Conservation (phyloP, 768 basidiomycete genomes). For the Terana coerulea region DNA sequence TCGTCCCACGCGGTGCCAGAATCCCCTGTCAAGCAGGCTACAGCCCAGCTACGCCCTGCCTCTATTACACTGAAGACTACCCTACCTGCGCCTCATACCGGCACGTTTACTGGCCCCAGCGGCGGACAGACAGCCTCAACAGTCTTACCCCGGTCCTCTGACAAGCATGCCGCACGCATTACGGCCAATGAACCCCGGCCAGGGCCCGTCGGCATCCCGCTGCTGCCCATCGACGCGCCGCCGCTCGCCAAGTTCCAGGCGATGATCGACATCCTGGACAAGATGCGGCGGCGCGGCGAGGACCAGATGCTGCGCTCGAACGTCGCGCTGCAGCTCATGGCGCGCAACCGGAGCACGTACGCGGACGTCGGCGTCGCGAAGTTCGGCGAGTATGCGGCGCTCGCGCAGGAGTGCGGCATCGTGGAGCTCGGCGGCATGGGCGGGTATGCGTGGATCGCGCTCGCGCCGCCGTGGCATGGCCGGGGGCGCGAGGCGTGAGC, state of each 20-base stretch:
- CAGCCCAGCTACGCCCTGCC: too few species aligned
- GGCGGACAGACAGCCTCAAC: background rate
- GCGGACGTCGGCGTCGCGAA: constrained; percentile 7
- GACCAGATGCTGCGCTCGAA: constrained; percentile 2
- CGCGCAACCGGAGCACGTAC: constrained; percentile 6
- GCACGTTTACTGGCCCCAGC: background rate
- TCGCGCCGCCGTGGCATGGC: constrained; percentile 5
- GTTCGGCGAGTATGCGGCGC: constrained; percentile 14
- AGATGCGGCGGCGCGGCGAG: background rate
- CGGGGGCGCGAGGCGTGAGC: background rate
- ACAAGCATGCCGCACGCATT: background rate
- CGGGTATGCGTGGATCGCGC: constrained; percentile 10
- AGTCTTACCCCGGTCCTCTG: background rate
- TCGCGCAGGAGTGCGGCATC: constrained; percentile 13
- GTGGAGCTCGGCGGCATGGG: constrained; percentile 11
- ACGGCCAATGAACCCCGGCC: background rate
- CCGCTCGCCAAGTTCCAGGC: constrained; percentile 1
- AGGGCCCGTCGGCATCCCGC: background rate
- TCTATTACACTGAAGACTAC: too few species aligned
- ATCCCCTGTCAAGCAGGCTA: too few species aligned
- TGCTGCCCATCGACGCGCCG: background rate
- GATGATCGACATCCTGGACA: constrained; percentile 8
- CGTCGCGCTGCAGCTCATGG: constrained; percentile 8
- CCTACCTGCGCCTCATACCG: too few species aligned
- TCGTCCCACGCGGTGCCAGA: too few species aligned